A percentile compares a stretch with the other conserved stretches of the same genome.
phyloP scores from a whole-genome alignment of 2,329 filamentous ascomycete species.

The Penicillium sumatraense region DNA sequence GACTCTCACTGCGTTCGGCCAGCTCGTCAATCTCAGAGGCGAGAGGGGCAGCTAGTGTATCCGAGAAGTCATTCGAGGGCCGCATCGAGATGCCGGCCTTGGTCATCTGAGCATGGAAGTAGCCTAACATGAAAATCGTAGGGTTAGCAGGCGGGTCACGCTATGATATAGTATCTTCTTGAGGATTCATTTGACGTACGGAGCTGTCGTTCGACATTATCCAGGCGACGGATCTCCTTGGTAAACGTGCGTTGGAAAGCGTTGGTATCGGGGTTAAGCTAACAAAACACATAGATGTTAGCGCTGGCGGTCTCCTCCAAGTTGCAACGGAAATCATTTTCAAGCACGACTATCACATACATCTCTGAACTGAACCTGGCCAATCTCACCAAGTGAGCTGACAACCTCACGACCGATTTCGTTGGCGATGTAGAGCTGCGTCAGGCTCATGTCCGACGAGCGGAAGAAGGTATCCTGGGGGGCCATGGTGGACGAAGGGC shows the following conservation, averaged over 20 bases:
- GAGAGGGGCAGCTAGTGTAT: conserved; percentile 83
- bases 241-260: conserved; percentile 98
- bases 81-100: conserved; percentile 85
- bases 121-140: conserved; percentile 60
- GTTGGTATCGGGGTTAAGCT: conserved; percentile 91
- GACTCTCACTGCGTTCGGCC: conserved; percentile 84
- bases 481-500: conserved; percentile 56
- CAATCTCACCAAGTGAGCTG: conserved; percentile 92
- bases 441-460: conserved; percentile 99
- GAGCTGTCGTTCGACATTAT: conserved; percentile 97
- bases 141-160: not conserved
- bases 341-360: conserved; percentile 57
- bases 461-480: conserved; percentile 94
- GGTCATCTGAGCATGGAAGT: conserved; percentile 95
- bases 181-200: conserved; percentile 63
- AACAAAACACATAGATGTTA: conserved; percentile 23
- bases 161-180: not conserved
- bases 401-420: conserved; percentile 98
- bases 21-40: conserved; percentile 97
- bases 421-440: conserved; percentile 98
- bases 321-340: conserved; percentile 12
- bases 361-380: conserved; percentile 95
- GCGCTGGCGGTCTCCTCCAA: conserved; percentile 2
- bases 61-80: conserved; percentile 87
- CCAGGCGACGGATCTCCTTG: conserved; percentile 93